These are phyloP conservation scores for Sechiopsis laciniata DNA, from an alignment of 306 rosid genomes.

Conservation along the genomic window DNA sequence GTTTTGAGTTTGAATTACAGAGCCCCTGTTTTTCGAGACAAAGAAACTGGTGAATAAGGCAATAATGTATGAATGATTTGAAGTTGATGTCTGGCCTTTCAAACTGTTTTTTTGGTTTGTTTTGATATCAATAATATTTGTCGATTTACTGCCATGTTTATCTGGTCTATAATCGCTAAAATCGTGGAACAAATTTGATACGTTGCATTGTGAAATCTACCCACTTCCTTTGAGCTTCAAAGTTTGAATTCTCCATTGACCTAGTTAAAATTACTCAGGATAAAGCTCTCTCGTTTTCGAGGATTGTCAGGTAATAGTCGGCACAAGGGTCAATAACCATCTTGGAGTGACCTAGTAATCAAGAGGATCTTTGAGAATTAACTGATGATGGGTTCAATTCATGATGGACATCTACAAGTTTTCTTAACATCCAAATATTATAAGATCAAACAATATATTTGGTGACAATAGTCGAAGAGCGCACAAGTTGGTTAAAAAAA, in stretches of 20 bases:
- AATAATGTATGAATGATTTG: conserved; percentile 6
- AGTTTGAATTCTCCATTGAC: background rate
- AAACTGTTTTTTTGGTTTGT: background rate
- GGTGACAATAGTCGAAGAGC: no score
- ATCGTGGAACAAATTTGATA: conserved; percentile 8
- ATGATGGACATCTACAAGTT: no score
- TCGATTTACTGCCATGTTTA: background rate
- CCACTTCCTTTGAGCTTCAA: background rate
- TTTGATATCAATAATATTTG: conserved; percentile 4
- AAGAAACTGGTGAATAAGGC: conserved; percentile 17
- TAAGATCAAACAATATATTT: no score
- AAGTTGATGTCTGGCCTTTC: conserved; percentile 18
- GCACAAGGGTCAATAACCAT: no score
- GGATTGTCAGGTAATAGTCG: background rate
- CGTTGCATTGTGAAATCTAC: background rate
- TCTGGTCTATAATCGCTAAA: background rate
- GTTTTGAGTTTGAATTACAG: conserved; percentile 16
- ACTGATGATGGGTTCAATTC: no score
- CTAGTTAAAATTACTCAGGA: background rate
- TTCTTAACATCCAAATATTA: no score
- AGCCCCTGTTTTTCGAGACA: background rate
- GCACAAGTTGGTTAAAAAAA: no score
- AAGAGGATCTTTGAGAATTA: no score
- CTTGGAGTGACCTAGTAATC: no score
- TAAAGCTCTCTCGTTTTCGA: background rate